Conservation (phyloP, 1,284 basidiomycete genomes). For the Sporisorium graminicola region DNA sequence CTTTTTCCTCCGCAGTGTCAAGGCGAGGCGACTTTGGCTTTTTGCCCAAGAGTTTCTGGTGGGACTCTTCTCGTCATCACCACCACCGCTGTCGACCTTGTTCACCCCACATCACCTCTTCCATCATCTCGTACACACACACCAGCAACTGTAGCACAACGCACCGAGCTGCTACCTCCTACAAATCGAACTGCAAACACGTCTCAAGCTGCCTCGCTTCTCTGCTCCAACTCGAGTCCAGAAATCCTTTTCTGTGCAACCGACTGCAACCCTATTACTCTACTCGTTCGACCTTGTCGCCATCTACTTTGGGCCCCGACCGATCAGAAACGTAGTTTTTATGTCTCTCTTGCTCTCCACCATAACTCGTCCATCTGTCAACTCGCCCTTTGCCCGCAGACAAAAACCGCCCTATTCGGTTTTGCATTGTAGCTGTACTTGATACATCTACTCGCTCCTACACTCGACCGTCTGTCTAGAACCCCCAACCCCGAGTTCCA, state of each 20-base stretch:
- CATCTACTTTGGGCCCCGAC: conserved; percentile 17
- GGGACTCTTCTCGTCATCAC: neutral
- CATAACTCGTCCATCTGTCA: conserved; percentile 53
- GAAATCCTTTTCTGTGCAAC: neutral
- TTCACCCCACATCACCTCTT: neutral
- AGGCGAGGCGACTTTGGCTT: too few relatives aligned
- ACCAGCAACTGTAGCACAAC: neutral
- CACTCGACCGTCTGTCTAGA: neutral
- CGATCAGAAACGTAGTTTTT: conserved; percentile 36
- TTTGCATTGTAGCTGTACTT: conserved; percentile 49
- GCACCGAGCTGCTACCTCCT: neutral
- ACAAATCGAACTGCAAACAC: neutral
- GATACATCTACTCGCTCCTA: conserved; percentile 29
- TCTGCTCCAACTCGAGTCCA: neutral
- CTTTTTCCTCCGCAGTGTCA: too few relatives aligned
- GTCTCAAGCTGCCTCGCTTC: neutral
- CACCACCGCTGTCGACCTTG: neutral
- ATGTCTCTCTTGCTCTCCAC: conserved; percentile 53
- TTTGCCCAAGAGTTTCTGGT: neutral
- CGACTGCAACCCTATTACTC: neutral
- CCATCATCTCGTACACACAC: neutral
- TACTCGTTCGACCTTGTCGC: conserved; percentile 9
- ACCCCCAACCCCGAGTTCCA: neutral
- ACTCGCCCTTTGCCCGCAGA: conserved; percentile 51
- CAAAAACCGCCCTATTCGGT: conserved; percentile 51